Percentiles rank a stretch among this genome's conserved stretches.
Evolutionary conservation across 345 rosid species (phyloP).

Genomic region (Populus nigra): DNA sequence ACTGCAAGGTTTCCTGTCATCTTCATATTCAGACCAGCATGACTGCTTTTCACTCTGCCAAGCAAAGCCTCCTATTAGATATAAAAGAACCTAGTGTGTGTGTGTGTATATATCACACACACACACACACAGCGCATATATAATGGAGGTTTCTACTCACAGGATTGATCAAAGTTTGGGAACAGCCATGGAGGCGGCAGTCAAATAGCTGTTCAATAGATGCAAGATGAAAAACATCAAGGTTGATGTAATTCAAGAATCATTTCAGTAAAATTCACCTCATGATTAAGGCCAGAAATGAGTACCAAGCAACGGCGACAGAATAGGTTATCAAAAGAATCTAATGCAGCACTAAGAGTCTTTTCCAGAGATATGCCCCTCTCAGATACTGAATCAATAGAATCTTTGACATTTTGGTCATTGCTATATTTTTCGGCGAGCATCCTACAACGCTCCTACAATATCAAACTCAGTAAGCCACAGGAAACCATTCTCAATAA

Average conservation of each 20-base stretch:
- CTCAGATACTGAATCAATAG: conserved; percentile 44
- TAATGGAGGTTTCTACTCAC: conserved; percentile 47
- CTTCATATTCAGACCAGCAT: conserved; percentile 76
- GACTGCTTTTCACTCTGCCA: conserved; percentile 84
- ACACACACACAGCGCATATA: neutral
- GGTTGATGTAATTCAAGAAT: conserved; percentile 13
- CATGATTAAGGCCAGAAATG: conserved; percentile 13
- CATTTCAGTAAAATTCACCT: conserved; percentile 3
- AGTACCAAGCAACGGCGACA: conserved; percentile 97
- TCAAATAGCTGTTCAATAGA: conserved; percentile 75
- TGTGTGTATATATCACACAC: neutral
- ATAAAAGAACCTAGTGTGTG: conserved; percentile 9
- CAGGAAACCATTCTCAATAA: conserved; percentile 18
- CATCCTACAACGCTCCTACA: conserved; percentile 71
- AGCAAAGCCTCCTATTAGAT: conserved; percentile 31
- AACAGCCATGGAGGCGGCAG: conserved; percentile 98
- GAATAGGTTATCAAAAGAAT: conserved; percentile 97
- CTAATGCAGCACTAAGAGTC: conserved; percentile 85
- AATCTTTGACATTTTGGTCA: conserved; percentile 39
- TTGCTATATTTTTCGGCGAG: conserved; percentile 54
- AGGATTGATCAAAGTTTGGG: conserved; percentile 75
- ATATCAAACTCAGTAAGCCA: conserved; percentile 18
- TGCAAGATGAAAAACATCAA: conserved; percentile 24
- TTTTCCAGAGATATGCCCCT: conserved; percentile 65
- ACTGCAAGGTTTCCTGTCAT: conserved; percentile 82